Base-by-base conservation (phyloP, 2,329 filamentous ascomycete genomes). In the Ophiostoma sp. region DNA sequence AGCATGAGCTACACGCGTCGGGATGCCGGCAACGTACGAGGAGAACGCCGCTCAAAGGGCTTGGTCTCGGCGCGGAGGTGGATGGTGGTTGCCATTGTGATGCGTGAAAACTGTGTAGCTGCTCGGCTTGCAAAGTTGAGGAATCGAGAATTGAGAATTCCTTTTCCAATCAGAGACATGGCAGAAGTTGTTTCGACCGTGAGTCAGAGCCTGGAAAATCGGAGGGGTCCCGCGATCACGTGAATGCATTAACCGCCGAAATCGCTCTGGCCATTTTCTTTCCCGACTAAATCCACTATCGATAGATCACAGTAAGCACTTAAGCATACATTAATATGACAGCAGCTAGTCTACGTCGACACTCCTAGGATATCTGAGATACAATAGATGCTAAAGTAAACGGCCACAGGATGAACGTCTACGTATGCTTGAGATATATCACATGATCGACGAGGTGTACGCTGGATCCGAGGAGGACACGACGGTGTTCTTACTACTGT, bases 1-100 rank as follows among this genome's bases (percentile, higher is more conserved):
- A 27, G 27, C 27, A 27, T 27, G 42, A 44, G 42, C 42, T 44
- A 8, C 27, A 8, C 27, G 27, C 27, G 16, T 36, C 55, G 9
- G 11, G 27, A 60, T 9, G 49, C 4, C 55, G 11, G 40, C 7
- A 60, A 68, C 70, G 12, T 68, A 71, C 70, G 66, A 4, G 72
- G 69, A 11, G 72, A 72, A 45, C 73, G 72, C 64, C 69, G 73
- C 70, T 74, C 73, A 18, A 74, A 67, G n/a, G 66, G 71, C 73
- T 73, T 73, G 66, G 72, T 73, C 71, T 73, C 72, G 12, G 72
- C 67, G 38, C 72, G 68, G n/a, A 72, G 70, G 52, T 66, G 70
- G 16, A 70, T 68, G 14, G 69, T 60, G 40, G 63, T 41, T 44
- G 60, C 60, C 60, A 63, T 63, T 63, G 60, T 63, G 40, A 9